Conservation (phyloP, 257 asterid genomes). For the Verbascum thapsus region DNA sequence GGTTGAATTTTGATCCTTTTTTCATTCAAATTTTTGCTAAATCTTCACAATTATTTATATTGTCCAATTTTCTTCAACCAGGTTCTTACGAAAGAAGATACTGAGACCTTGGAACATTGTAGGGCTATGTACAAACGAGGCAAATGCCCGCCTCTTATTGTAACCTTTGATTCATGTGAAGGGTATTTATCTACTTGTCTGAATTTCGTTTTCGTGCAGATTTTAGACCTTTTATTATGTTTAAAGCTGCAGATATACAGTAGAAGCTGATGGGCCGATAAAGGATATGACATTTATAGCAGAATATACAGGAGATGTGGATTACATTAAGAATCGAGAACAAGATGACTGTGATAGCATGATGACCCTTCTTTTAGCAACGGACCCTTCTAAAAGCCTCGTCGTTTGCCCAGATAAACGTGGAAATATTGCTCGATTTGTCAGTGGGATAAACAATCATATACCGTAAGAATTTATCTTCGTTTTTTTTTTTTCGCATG, state of each 20-base stretch:
- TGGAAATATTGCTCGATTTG: conserved; percentile 81
- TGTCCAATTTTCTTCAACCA: conserved; percentile 25
- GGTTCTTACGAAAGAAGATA: conserved; percentile 77
- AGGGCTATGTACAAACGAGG: conserved; percentile 64
- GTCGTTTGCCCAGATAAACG: conserved; percentile 87
- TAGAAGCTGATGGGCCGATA: conserved; percentile 84
- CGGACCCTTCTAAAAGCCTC: conserved; percentile 58
- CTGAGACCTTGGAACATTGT: conserved; percentile 59
- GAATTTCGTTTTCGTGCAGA: background rate
- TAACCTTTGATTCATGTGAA: conserved; percentile 72
- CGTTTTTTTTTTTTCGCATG: conserved; percentile 14
- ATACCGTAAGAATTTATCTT: conserved; percentile 54
- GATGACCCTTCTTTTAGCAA: conserved; percentile 85
- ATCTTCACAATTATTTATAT: background rate
- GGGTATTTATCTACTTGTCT: conserved; percentile 58
- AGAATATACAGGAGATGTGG: conserved; percentile 88
- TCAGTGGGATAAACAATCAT: conserved; percentile 85
- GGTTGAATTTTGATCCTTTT: conserved; percentile 49
- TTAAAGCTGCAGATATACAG: conserved; percentile 68
- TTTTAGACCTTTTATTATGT: conserved; percentile 20
- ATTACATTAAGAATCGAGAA: conserved; percentile 69
- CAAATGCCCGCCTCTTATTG: conserved; percentile 74
- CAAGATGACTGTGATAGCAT: conserved; percentile 82
- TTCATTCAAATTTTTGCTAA: too few species aligned
- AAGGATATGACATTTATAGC: conserved; percentile 78